Conservation (phyloP, 2,329 filamentous ascomycete genomes). For the Apiospora koreana region DNA sequence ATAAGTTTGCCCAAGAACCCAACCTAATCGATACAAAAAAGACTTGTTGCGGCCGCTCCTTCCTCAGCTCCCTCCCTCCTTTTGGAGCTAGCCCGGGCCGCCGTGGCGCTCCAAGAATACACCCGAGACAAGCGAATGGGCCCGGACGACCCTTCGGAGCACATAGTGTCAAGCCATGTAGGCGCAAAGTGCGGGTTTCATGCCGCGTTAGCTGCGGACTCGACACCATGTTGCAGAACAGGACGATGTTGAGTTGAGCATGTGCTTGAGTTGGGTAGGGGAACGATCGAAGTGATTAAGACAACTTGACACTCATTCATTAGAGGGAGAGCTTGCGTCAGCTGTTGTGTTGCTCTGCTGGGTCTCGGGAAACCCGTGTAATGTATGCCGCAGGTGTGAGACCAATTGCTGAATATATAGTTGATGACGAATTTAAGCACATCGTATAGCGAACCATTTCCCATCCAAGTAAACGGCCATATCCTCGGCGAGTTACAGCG, state of each 20-base stretch:
- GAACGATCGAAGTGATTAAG: too few relatives aligned
- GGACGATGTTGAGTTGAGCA: too few relatives aligned
- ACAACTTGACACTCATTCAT: too few relatives aligned
- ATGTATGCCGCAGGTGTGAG: too few relatives aligned
- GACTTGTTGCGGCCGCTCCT: not conserved
- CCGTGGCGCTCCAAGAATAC: not conserved
- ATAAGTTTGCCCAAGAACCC: not conserved
- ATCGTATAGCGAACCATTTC: too few relatives aligned
- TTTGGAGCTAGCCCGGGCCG: not conserved
- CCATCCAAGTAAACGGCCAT: not conserved
- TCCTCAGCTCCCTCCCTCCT: not conserved
- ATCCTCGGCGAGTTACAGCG: conserved; percentile 1
- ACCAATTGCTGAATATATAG: not conserved
- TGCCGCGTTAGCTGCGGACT: not conserved
- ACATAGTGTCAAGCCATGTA: not conserved
- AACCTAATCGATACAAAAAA: not conserved
- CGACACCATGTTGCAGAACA: not conserved
- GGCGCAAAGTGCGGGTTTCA: not conserved
- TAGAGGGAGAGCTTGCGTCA: too few relatives aligned
- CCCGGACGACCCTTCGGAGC: not conserved
- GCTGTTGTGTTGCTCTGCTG: too few relatives aligned
- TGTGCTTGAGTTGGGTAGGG: too few relatives aligned
- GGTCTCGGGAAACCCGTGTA: too few relatives aligned
- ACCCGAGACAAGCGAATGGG: not conserved
- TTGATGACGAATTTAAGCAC: too few relatives aligned